Percentiles rank a stretch among this genome's conserved stretches.
phyloP scores from a whole-genome alignment of 805 yeast species.

The Cyberlindnera samutprakarnensis region DNA sequence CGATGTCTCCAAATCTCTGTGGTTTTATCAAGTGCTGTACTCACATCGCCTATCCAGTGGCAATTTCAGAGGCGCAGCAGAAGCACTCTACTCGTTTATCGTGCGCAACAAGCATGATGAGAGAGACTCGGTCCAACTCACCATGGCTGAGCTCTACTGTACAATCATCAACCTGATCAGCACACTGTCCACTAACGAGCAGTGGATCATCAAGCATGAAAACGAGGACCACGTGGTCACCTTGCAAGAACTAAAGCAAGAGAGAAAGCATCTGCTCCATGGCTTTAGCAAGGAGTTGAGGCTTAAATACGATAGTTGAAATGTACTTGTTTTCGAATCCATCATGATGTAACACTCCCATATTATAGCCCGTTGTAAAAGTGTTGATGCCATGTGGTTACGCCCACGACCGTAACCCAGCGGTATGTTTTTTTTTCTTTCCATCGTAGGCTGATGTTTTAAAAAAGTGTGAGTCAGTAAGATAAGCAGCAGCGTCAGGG shows the following conservation, averaged over 20 bases:
- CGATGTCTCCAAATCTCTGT: conserved; percentile 27
- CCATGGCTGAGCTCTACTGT: conserved; percentile 29
- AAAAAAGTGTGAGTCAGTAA: too few species aligned
- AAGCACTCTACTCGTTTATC: conserved; percentile 35
- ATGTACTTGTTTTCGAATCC: too few species aligned
- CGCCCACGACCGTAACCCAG: too few species aligned
- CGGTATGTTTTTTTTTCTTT: too few species aligned
- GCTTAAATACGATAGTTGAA: too few species aligned
- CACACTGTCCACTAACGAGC: conserved; percentile 30
- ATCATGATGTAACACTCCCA: too few species aligned
- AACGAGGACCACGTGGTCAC: conserved; percentile 16
- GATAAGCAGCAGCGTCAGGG: too few species aligned
- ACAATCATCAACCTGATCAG: conserved; percentile 32
- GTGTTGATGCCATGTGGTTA: too few species aligned
- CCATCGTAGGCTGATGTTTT: too few species aligned
- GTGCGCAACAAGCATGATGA: conserved; percentile 12
- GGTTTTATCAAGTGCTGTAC: conserved; percentile 42
- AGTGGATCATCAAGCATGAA: conserved; percentile 30
- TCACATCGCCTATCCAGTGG: conserved; percentile 43
- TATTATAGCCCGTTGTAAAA: too few species aligned
- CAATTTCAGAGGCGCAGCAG: conserved; percentile 42
- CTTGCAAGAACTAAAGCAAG: conserved; percentile 11
- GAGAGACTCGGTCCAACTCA: conserved; percentile 5
- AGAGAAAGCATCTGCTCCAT: conserved; percentile 3
- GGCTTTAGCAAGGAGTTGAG: conserved; percentile 1